These are phyloP conservation scores for Daldinia eschscholtzii DNA, from an alignment of 2,329 filamentous ascomycete species.

Conservation along the genomic window DNA sequence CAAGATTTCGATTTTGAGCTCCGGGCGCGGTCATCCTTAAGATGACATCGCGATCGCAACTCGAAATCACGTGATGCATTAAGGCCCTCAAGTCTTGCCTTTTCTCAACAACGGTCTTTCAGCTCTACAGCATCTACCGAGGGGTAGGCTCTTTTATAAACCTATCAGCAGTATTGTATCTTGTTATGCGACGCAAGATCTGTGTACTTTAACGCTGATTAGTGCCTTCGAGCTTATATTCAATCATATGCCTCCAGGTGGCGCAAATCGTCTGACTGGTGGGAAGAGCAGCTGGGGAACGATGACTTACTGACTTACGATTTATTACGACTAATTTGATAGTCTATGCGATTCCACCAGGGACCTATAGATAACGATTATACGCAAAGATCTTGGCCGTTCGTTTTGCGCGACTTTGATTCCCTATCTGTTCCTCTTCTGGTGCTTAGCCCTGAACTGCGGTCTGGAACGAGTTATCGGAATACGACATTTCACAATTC, in stretches of 20 bases:
- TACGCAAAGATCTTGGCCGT: conserved; percentile 21
- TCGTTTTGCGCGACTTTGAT: conserved; percentile 15
- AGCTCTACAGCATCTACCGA: conserved; percentile 12
- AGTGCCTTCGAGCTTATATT: conserved; percentile 18
- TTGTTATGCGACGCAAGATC: conserved; percentile 37
- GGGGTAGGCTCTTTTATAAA: conserved; percentile 17
- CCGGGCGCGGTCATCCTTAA: conserved; percentile 35
- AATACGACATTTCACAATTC: conserved; percentile 41
- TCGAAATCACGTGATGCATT: conserved; percentile 48
- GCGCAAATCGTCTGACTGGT: conserved; percentile 32
- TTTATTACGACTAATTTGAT: conserved; percentile 15
- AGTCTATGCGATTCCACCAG: conserved; percentile 21
- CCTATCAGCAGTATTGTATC: not conserved
- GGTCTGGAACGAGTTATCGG: conserved; percentile 31
- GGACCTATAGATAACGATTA: conserved; percentile 18
- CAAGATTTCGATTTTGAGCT: conserved; percentile 17
- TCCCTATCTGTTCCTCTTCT: conserved; percentile 12
- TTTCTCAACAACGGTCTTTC: conserved; percentile 15
- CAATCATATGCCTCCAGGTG: conserved; percentile 32
- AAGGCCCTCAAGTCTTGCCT: conserved; percentile 12
- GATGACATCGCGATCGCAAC: conserved; percentile 44
- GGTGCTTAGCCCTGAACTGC: conserved; percentile 11
- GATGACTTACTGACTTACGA: conserved; percentile 9
- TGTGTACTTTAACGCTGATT: conserved; percentile 8
- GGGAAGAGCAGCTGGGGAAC: conserved; percentile 4